Evolutionary conservation across 495 filamentous ascomycete species (phyloP), one percentile per base, ranked within the genome.

Genomic region (Parathielavia hyrcaniae): DNA sequence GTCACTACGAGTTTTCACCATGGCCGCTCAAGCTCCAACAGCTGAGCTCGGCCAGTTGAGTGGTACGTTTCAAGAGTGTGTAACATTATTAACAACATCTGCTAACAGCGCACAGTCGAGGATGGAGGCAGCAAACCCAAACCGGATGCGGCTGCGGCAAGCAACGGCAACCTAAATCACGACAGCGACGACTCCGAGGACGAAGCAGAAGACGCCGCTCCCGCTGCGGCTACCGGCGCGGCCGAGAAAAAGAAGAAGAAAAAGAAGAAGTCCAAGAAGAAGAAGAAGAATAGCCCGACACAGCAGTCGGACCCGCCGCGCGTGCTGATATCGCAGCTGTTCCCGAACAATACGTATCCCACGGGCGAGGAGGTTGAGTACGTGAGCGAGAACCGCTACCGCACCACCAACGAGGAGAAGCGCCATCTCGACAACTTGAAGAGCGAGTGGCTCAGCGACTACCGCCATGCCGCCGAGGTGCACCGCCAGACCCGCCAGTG

Each of bases 241-340:
- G 75, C 74, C 46, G 79, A 80, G 69, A 81, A 81, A 69, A 80
- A 82, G 71, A 90, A 90, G 76, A 89, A 89, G 75, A 91, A 86
- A 79, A 90, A 90, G 75, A 91, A 86, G 78, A 90, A 90, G 78
- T 88, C 87, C 77, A 88, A 83, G 78, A 90, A 86, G 79, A 86
- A 82, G 74, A 87, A 86, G 81, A 86, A 86, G 76, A 30, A 30
- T 30, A 71, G 68, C 17, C 82, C 85, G 19, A 88, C 86, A 20
- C 76, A 81, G 54, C 90, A 96, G 75, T 86, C 86, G 30, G 77
- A 81, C 32, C 90, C 90, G 20, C 89, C 90, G 0, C 81, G 88
- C 36, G 85, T 95, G 20, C 77, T 83, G 56, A 75, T 95, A 30
- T 83, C 86, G 53, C 81, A 83, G 60, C 80, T 96, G 26, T 95